These are phyloP conservation scores for Naumovozyma castellii DNA, from an alignment of 805 yeast species.

Conservation along the genomic window DNA sequence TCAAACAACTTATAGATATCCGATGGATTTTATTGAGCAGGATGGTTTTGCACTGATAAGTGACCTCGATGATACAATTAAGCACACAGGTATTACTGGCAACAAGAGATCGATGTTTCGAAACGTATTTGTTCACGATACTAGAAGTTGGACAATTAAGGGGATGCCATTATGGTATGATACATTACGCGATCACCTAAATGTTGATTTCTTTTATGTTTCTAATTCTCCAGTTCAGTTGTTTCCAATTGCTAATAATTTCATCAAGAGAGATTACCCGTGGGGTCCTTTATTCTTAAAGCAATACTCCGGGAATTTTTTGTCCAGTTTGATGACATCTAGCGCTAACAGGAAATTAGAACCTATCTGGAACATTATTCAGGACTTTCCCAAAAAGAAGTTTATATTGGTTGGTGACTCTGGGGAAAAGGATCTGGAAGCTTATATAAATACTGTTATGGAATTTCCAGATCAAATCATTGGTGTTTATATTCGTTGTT, in stretches of 20 bases:
- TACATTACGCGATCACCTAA: constrained; percentile 33
- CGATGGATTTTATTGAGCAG: constrained; percentile 13
- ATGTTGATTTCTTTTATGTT: constrained; percentile 76
- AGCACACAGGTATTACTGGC: constrained; percentile 81
- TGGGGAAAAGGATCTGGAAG: constrained; percentile 91
- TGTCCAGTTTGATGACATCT: constrained; percentile 79
- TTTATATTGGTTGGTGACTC: constrained; percentile 90
- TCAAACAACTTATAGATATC: constrained; percentile 3
- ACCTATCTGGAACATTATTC: constrained; percentile 50
- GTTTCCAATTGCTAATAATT: constrained; percentile 38
- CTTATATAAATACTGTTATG: constrained; percentile 64
- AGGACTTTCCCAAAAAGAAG: constrained; percentile 66
- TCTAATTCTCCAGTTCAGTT: constrained; percentile 95
- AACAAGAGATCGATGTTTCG: constrained; percentile 76
- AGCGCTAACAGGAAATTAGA: constrained; percentile 70
- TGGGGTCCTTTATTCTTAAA: constrained; percentile 77
- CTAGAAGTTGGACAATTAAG: constrained; percentile 59
- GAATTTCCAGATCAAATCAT: constrained; percentile 51
- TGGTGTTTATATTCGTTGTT: constrained; percentile 75
- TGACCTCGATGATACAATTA: constrained; percentile 92
- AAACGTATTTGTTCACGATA: constrained; percentile 63
- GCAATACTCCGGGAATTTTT: constrained; percentile 72
- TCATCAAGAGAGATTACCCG: constrained; percentile 44
- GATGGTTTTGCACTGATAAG: constrained; percentile 66
- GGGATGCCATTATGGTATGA: constrained; percentile 68